These are phyloP conservation scores for Fraxinus dipetala DNA, from an alignment of 305 asterid genomes.

Conservation along the genomic window DNA sequence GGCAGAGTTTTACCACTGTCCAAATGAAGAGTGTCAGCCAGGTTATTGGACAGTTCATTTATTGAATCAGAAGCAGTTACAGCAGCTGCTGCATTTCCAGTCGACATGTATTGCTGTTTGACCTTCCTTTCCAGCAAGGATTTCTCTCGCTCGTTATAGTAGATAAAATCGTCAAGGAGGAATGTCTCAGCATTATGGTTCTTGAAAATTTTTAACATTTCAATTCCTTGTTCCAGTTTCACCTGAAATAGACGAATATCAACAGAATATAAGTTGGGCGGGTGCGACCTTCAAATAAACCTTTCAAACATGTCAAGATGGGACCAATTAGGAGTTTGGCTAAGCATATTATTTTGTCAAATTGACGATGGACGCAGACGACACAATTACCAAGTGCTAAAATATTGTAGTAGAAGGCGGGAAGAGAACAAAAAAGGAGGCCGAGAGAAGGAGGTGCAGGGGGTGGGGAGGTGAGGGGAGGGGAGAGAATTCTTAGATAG, in stretches of 20 bases:
- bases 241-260: conserved; percentile 50
- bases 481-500: background rate
- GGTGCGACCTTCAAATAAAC: background rate
- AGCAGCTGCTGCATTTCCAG: conserved; percentile 41
- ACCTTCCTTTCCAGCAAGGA: conserved; percentile 73
- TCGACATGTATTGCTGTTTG: conserved; percentile 52
- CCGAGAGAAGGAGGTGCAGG: background rate
- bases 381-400: background rate
- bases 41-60: conserved; percentile 69
- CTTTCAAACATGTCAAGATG: background rate
- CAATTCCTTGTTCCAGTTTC: conserved; percentile 82
- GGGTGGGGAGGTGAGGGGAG: background rate
- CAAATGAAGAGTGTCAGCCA: conserved; percentile 66
- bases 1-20: conserved; percentile 58
- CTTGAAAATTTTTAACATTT: conserved; percentile 87
- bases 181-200: conserved; percentile 80
- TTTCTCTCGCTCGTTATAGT: conserved; percentile 88
- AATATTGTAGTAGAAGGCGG: background rate
- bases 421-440: background rate
- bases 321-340: background rate
- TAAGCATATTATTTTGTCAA: background rate
- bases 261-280: conserved; percentile 16
- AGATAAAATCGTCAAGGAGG: conserved; percentile 84
- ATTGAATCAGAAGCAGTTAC: conserved; percentile 51
- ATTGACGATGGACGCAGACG: background rate